Base-by-base conservation (phyloP, 2,329 filamentous ascomycete species). In the Falciphora oryzae region DNA sequence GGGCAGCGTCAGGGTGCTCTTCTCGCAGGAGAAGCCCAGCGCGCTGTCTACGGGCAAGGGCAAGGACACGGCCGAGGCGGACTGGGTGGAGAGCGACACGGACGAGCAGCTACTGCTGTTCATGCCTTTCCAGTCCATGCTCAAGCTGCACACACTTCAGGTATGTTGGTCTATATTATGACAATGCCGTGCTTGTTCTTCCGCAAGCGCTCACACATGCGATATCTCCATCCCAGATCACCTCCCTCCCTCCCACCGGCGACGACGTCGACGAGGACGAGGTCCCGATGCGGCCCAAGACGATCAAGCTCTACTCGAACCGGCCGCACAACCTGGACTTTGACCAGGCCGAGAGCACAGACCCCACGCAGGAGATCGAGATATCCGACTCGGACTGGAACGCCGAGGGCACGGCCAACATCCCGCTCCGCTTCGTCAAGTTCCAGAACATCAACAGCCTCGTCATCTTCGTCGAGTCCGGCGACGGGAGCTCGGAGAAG, bases 31-130 rank as follows among this genome's bases (percentile, higher is more conserved):
- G 65, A 87, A 89, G 76, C 93, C 93, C 7, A 86, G 82, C 64
- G 82, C 82, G 1, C 76, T 93, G 64, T 75, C 77, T 61, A 86
- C 87, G 71, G 83, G 79, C 64, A 87, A 87, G 59, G 73, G 77
- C 75, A 28, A 75, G 78, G 11, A 87, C 73, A 77, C 75, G 25
- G 75, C 78, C 13, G 78, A 79, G 44, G 86, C 85, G 73, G 94
- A 99, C 77, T 98, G 91, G 89, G 88, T 98, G 28, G 92, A 97
- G 81, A 97, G 92, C 76, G 94, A 97, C 73, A 96, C 94, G 50
- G 95, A 99, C 74, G 93, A 98, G 79, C 95, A 99, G 81, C 81
- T 99, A 67, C 91, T 98, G 84, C 84, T 99, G 60, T 98, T 89
- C 77, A 83, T 96, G 65, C 94, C 95, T 0, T 97, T 99, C 79